phyloP scores from a whole-genome alignment of 2,329 filamentous ascomycete species.

The Thyridium curvatum region DNA sequence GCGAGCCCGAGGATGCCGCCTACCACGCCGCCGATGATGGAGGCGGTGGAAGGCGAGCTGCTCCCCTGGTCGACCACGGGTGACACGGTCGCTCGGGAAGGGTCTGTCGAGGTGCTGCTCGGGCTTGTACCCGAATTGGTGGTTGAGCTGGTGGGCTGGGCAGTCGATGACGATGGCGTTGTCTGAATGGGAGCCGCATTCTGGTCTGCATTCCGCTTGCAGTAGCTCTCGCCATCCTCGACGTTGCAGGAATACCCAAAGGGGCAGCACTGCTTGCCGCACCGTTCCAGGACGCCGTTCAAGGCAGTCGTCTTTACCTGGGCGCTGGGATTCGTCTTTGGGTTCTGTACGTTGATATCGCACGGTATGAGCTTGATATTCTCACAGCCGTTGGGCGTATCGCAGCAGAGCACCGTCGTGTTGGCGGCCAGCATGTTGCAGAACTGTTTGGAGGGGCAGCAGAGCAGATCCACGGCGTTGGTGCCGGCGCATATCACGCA shows the following conservation, averaged over 20 bases:
- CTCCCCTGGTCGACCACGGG: constrained; percentile 2
- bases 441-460: constrained; percentile 47
- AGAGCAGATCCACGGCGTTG: constrained; percentile 38
- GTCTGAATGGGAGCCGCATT: constrained; percentile 17
- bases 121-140: constrained; percentile 13
- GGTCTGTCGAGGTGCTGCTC: constrained; percentile 4
- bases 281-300: constrained; percentile 46
- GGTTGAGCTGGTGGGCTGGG: constrained; percentile 12
- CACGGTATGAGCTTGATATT: constrained; percentile 59
- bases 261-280: constrained; percentile 62
- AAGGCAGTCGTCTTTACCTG: constrained; percentile 62
- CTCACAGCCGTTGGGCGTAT: constrained; percentile 42
- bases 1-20: constrained; percentile 36
- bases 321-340: constrained; percentile 46
- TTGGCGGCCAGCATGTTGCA: constrained; percentile 58
- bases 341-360: constrained; percentile 58
- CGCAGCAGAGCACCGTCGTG: constrained; percentile 68
- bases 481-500: too few relatives aligned
- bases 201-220: constrained; percentile 47
- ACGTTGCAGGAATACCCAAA: constrained; percentile 61
- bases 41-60: constrained; percentile 23
- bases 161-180: constrained; percentile 13
- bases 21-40: constrained; percentile 41
- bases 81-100: constrained; percentile 5
- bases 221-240: constrained; percentile 24